These are phyloP conservation scores for Candida ipomoeae DNA, from an alignment of 805 yeast genomes.

Conservation along the genomic window DNA sequence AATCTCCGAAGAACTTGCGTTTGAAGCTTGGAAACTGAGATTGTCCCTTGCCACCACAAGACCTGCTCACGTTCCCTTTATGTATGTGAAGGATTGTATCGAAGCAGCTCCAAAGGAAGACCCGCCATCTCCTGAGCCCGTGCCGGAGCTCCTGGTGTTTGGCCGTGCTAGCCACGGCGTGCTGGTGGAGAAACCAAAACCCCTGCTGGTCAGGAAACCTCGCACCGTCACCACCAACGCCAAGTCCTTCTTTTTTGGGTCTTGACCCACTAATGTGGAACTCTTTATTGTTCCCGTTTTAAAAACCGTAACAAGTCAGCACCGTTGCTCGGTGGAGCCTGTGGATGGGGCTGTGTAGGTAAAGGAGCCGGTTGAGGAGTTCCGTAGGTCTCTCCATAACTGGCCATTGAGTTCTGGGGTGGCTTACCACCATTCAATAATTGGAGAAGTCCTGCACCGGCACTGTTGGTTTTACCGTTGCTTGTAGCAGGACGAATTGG, in stretches of 20 bases:
- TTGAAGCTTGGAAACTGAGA: slow-evolving; percentile 16
- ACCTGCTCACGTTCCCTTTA: slow-evolving; percentile 10
- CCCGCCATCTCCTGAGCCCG: background rate
- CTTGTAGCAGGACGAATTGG: background rate
- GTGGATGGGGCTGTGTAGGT: background rate
- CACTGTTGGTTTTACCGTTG: slow-evolving; percentile 6
- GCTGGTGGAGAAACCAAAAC: background rate
- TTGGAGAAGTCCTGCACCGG: slow-evolving; percentile 13
- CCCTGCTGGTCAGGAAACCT: slow-evolving; percentile 3
- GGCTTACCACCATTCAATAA: slow-evolving; percentile 13
- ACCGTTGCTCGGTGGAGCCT: slow-evolving; percentile 9
- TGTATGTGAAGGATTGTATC: slow-evolving; percentile 12
- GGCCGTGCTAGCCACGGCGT: slow-evolving; percentile 6
- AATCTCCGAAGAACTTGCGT: slow-evolving; percentile 5
- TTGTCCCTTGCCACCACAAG: slow-evolving; percentile 7
- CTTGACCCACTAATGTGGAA: background rate
- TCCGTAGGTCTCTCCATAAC: slow-evolving; percentile 15
- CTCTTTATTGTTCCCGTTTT: slow-evolving; percentile 3
- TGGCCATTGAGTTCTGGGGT: background rate
- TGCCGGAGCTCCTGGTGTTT: slow-evolving; percentile 1
- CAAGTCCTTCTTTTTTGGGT: slow-evolving; percentile 1
- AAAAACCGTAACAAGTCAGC: slow-evolving; percentile 20
- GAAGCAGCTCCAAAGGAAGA: background rate
- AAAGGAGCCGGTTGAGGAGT: slow-evolving; percentile 6
- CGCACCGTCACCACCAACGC: background rate